Evolutionary conservation across 345 rosid species (phyloP).

Genomic region (Mallotus nudiflorus): DNA sequence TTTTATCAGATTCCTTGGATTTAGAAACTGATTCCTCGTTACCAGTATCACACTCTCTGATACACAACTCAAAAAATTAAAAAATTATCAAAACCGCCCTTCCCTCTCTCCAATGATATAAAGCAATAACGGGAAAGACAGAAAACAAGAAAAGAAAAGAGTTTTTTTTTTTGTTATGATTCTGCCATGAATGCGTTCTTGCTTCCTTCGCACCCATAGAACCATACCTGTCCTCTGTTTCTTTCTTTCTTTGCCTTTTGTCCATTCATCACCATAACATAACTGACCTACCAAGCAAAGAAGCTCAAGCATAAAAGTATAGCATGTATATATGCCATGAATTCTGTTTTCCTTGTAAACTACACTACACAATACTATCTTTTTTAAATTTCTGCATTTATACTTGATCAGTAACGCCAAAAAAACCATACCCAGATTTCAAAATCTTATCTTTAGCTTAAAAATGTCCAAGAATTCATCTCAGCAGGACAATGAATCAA

Average conservation of each 20-base stretch:
- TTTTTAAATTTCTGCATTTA: constrained; percentile 1
- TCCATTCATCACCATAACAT: constrained; percentile 7
- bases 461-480: constrained; percentile 50
- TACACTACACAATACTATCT: constrained; percentile 11
- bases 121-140: constrained; percentile 15
- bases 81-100: neutral
- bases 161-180: neutral
- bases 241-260: neutral
- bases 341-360: constrained; percentile 28
- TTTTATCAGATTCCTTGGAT: neutral
- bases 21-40: neutral
- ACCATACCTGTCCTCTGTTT: neutral
- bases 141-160: constrained; percentile 4
- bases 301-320: constrained; percentile 7
- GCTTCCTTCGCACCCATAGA: constrained; percentile 37
- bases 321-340: constrained; percentile 8
- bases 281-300: constrained; percentile 55
- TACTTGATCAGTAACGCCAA: constrained; percentile 2
- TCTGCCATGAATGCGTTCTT: constrained; percentile 46
- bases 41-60: neutral
- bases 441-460: constrained; percentile 27
- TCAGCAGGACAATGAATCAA: constrained; percentile 44
- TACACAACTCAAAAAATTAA: neutral
- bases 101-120: neutral
- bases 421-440: constrained; percentile 25